Evolutionary conservation across 768 basidiomycete genomes (phyloP), one percentile per base, ranked within the genome.

Genomic region (Suillus ampliporus): DNA sequence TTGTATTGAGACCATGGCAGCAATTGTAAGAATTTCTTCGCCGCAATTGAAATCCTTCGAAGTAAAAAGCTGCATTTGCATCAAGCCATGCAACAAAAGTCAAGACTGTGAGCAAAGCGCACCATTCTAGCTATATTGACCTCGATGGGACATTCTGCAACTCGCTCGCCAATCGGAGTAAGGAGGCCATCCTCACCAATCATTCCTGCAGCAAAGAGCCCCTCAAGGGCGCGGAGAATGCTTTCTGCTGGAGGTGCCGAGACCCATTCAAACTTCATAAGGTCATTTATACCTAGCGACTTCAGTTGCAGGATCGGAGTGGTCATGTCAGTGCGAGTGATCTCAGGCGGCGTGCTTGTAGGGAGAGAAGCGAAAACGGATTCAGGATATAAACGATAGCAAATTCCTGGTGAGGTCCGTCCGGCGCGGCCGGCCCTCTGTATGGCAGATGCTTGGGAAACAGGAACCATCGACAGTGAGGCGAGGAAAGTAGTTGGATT

Each of bases 191-290:
- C 89, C 54, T 90, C 87, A 40, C 90, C 92, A 9, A 98, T 80
- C 85, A 97, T 95, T 13, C 91, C 92, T 26, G 94, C 82, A 26
- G 87, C 84, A 47, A 86, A 86, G 35, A 99, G 79, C 40, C 89
- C 89, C 72, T 98, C 97, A 48, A 99, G 76, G 19, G 95, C 95
- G 43, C 95, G 82, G 48, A 95, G 77, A 38, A 98, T 84, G 68
- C 89, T 90, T 72, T 94, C 92, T 13, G 90, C 88, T 3, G 95
- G 93, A 38, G 97, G 97, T 0, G 89, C 80, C 35, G 90, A 89
- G 37, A 99, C 86, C 91, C 95, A 99, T 71, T 99, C 95, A 72
- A 99, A 97, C 71, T 92, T 92, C 85, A 97, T 90, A 15, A 99
- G 75, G 75, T 99, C 94, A 67, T 99, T 91, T 50, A 99, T 91